These are phyloP conservation scores for Arthrocladium fulminans DNA, from an alignment of 2,329 filamentous ascomycete genomes.

Conservation along the genomic window DNA sequence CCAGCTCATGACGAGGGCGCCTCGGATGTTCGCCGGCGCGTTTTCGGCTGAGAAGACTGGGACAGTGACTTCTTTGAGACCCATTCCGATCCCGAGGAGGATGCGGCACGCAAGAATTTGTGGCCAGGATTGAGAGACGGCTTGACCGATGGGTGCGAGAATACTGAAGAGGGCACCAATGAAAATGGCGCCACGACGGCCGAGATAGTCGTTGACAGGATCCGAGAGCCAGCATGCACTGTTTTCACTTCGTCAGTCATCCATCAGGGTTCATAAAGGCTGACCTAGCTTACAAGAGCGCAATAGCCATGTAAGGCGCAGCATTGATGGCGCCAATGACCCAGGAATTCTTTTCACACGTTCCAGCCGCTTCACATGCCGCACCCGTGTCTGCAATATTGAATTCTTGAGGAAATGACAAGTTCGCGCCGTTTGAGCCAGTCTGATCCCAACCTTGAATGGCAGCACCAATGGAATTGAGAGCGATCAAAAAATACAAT, in stretches of 20 bases:
- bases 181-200: constrained; percentile 26
- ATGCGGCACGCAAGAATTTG: constrained; percentile 24
- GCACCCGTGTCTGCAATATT: constrained; percentile 23
- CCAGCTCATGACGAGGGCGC: constrained; percentile 25
- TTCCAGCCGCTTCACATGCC: constrained; percentile 8
- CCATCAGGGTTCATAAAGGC: background rate
- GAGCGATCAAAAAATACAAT: constrained; percentile 31
- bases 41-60: constrained; percentile 26
- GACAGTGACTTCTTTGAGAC: constrained; percentile 25
- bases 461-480: constrained; percentile 37
- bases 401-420: constrained; percentile 34
- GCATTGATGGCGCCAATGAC: constrained; percentile 38
- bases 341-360: constrained; percentile 28
- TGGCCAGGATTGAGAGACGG: constrained; percentile 24
- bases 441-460: constrained; percentile 39
- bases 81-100: constrained; percentile 27
- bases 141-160: constrained; percentile 25
- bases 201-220: constrained; percentile 25
- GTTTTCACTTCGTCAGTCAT: constrained; percentile 57
- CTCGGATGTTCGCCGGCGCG: constrained; percentile 24
- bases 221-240: constrained; percentile 32
- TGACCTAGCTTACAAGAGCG: constrained; percentile 37
- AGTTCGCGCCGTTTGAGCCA: constrained; percentile 37
- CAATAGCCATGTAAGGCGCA: constrained; percentile 52
- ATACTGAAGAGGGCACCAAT: constrained; percentile 27